Evolutionary conservation across 2,329 filamentous ascomycete species (phyloP).

Genomic region (Decorospora gaudefroyi): DNA sequence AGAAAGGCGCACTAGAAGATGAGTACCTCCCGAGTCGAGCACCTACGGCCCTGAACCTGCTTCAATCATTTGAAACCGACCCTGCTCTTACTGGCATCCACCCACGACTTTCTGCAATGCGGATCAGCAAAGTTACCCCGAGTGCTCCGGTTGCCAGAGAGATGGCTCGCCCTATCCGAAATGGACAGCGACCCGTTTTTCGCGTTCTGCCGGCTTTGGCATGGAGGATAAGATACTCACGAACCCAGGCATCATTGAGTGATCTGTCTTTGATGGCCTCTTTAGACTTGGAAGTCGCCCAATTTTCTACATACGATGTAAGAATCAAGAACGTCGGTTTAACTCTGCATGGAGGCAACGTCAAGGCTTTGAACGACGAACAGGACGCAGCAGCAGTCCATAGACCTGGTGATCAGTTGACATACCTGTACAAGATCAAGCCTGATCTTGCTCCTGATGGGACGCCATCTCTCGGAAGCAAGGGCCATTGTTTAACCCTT

Average conservation of each 20-base stretch:
- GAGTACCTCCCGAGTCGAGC: conserved; percentile 72
- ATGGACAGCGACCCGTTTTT: conserved; percentile 65
- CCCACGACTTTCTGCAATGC: conserved; percentile 71
- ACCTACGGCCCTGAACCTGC: conserved; percentile 73
- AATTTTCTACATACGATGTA: conserved; percentile 70
- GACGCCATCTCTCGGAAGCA: conserved; percentile 52
- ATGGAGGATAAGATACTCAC: conserved; percentile 72
- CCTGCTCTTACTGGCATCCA: conserved; percentile 64
- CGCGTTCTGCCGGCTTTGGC: conserved; percentile 71
- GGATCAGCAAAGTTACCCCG: conserved; percentile 75
- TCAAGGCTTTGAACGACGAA: conserved; percentile 55
- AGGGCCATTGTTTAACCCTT: conserved; percentile 57
- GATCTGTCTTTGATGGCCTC: conserved; percentile 65
- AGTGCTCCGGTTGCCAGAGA: conserved; percentile 64
- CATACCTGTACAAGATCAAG: conserved; percentile 70
- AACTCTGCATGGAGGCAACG: conserved; percentile 60
- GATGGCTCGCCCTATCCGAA: conserved; percentile 65
- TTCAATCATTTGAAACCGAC: conserved; percentile 72
- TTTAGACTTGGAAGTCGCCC: conserved; percentile 74
- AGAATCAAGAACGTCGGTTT: conserved; percentile 64
- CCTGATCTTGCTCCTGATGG: conserved; percentile 51
- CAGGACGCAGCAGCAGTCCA: conserved; percentile 63
- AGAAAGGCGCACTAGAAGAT: conserved; percentile 52
- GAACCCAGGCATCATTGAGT: conserved; percentile 62
- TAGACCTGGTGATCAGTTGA: conserved; percentile 74